Base-by-base conservation (phyloP, 768 basidiomycete genomes). In the Hypholoma sublateritium region DNA sequence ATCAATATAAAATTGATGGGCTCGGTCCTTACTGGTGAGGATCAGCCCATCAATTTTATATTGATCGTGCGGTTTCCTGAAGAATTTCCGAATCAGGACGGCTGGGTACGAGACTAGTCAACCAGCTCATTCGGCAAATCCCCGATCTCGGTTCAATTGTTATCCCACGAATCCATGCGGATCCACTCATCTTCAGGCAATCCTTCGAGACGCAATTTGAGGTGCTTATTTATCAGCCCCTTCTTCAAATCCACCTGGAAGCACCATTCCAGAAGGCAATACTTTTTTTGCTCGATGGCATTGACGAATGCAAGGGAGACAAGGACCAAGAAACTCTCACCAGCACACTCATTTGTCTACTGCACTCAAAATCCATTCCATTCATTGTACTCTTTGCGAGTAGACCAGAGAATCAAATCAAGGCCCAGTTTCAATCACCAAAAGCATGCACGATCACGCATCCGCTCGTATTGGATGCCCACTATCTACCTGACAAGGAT, bases 241-340 rank as follows among this genome's bases (percentile, higher is more conserved):
- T 42, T 16, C 53, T 5, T 39, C 43, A 6, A 19, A 16, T n/a
- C 48, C 42, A 35, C n/a, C 32, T 24, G 12, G 13, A 39, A 11
- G 1, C 35, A 19, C 21, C n/a, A 16, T 25, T 28, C 37, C 32
- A 41, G 5, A 6, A n/a, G 14, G 12, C 25, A 5, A 22, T 28
- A 1, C 13, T 58, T 5, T 13, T 61, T 6, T 28, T 63, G 7
- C 56, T 63, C 21, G 61, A 62, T 14, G 58, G 61, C 1, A 37
- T 62, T 0, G 62, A 60, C 24, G 59, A 62, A 53, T 62, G 62
- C 45, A 19, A 48, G 6, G 50, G 50, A 21, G 45, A n/a, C 0
- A 7, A 44, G 0, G 19, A 47, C 6, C 62, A 62, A 19, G 14
- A 25, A 7, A 47, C 17, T 7, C 50, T 59, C 12, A 21, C 59